Evolutionary conservation across 441 rosid species (phyloP), one percentile per base, ranked within the genome.

Genomic region (Adansonia rubrostipa): DNA sequence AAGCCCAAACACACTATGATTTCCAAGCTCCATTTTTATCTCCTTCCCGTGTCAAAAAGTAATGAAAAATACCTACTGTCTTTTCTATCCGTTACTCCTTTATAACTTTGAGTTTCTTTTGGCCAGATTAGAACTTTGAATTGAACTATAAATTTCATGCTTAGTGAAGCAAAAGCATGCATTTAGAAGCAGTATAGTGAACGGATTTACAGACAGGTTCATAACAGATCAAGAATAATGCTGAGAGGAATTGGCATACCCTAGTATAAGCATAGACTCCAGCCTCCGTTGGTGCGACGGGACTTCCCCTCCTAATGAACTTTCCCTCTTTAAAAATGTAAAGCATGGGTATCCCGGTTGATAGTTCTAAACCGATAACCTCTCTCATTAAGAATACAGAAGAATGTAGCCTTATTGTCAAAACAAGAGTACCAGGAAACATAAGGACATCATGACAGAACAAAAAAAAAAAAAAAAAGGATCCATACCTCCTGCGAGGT

Each of bases 201-300:
- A 79, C 17, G 8, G 42, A n/a, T 62, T 42, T 24, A 47, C 13
- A 50, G 13, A 13, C 20, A 47, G 17, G 48, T 50, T 15, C 65
- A 47, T 50, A 77, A 72, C 6, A 15, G 4, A 62, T 17, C 67
- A 64, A 22, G 14, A 9, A 75, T 11, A 56, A 44, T n/a, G 53
- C 68, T 61, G 61, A 44, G 60, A 45, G 78, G 53, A 84, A 80
- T 74, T 64, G 45, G 63, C 85, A 68, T 81, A 92, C 98, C 92
- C 90, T 88, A 40, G 97, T 96, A 81, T 96, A 94, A 75, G 99
- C 99, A 85, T 96, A 96, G 70, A 96, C 99, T 40, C 99, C 98
- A 20, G 97, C 97, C 82, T 96, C 99, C 1, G 92, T 76, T 40
- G 99, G 97, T 76, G 87, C 97, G 0, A 82, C 85, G 5, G 99